Evolutionary conservation across 108 stramenopile species (phyloP).

Genomic region (Seminavis robusta): DNA sequence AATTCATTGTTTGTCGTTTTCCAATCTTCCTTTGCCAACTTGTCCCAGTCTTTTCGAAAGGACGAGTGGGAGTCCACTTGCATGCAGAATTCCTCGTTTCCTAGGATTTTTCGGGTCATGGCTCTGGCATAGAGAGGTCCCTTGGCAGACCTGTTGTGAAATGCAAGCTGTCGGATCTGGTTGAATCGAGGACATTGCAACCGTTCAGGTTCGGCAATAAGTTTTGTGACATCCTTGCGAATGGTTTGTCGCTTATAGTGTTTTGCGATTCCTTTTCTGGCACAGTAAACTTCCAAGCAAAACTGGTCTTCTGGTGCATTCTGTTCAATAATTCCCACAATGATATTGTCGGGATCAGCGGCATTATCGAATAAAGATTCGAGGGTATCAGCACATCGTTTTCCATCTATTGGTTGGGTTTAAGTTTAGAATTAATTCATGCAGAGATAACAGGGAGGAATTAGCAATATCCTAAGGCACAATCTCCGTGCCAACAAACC

Average conservation of each 20-base stretch:
- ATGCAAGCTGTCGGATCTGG: conserved; percentile 60
- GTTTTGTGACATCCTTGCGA: conserved; percentile 32
- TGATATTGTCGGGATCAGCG: conserved; percentile 59
- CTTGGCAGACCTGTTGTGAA: conserved; percentile 59
- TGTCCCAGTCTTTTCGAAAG: conserved; percentile 87
- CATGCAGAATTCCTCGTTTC: conserved; percentile 98
- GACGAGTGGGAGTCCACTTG: conserved; percentile 92
- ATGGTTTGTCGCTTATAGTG: conserved; percentile 5
- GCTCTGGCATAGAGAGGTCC: conserved; percentile 78
- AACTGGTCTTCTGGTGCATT: conserved; percentile 41
- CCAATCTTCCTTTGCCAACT: conserved; percentile 66
- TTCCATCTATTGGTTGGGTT: conserved; percentile 67
- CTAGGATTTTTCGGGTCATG: conserved; percentile 69
- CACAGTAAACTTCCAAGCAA: conserved; percentile 49
- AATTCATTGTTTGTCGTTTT: conserved; percentile 85
- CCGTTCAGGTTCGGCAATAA: conserved; percentile 17
- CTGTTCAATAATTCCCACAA: conserved; percentile 81
- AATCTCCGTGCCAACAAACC: neutral
- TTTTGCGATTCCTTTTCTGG: conserved; percentile 10
- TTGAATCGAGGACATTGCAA: conserved; percentile 37
- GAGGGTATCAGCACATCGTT: conserved; percentile 70
- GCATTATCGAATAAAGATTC: conserved; percentile 66
- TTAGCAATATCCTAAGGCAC: neutral
- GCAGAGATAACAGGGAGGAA: neutral
- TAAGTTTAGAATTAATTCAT: neutral